phyloP scores from a whole-genome alignment of 495 filamentous ascomycete species.

The Cercophora newfieldiana region DNA sequence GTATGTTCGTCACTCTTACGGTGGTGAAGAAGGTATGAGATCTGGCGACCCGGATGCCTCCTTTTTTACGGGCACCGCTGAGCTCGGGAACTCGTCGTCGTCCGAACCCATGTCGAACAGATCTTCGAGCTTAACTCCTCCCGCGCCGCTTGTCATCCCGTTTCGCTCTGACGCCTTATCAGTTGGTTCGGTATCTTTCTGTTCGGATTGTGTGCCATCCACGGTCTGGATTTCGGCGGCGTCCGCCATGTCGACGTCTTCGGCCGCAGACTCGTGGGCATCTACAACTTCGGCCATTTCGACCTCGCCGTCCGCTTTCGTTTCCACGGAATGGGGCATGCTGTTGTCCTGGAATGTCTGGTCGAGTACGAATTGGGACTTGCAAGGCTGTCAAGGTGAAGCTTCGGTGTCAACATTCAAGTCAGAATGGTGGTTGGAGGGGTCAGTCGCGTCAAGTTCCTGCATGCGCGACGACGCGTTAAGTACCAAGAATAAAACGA shows the following conservation, averaged over 20 bases:
- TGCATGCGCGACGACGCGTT: constrained; percentile 8
- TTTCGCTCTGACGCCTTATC: constrained; percentile 15
- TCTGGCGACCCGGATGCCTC: constrained; percentile 33
- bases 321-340: background rate
- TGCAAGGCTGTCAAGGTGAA: background rate
- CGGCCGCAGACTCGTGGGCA: constrained; percentile 8
- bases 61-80: constrained; percentile 29
- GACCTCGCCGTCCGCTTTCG: background rate
- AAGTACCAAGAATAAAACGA: background rate
- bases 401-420: background rate
- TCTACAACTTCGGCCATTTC: constrained; percentile 19
- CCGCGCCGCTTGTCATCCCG: constrained; percentile 35
- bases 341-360: background rate
- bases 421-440: background rate
- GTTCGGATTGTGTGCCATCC: background rate
- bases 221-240: background rate
- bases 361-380: background rate
- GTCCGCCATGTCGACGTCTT: constrained; percentile 26
- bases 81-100: constrained; percentile 70
- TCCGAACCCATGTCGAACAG: constrained; percentile 79
- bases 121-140: constrained; percentile 66
- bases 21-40: constrained; percentile 24
- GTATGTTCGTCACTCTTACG: background rate
- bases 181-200: too few species aligned
- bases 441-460: background rate